These are phyloP conservation scores for Alternaria arborescens DNA, from an alignment of 2,329 filamentous ascomycete species.

Conservation along the genomic window DNA sequence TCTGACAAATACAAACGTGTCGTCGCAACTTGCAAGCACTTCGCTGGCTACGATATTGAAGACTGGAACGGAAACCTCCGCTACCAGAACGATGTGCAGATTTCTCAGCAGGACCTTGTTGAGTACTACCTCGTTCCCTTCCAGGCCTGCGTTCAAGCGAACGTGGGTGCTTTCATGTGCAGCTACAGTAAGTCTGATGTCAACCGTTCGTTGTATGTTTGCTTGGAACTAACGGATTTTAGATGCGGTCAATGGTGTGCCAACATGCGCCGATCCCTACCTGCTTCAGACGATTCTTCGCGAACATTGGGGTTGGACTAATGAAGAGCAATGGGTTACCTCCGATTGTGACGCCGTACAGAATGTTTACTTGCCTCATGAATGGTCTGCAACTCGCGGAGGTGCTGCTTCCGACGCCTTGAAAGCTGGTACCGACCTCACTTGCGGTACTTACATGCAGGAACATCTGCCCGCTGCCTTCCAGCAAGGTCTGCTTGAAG, in stretches of 20 bases:
- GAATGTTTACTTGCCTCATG: conserved; percentile 64
- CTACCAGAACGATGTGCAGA: conserved; percentile 64
- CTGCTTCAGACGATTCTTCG: conserved; percentile 70
- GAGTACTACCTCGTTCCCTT: conserved; percentile 76
- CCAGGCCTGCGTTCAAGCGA: conserved; percentile 59
- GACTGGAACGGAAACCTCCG: conserved; percentile 41
- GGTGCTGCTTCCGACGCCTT: conserved; percentile 37
- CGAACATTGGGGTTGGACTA: conserved; percentile 70
- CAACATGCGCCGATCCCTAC: conserved; percentile 70
- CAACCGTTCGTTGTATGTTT: not conserved
- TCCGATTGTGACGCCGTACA: conserved; percentile 71
- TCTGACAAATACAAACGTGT: conserved; percentile 37
- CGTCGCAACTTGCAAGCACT: conserved; percentile 51
- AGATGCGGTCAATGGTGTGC: conserved; percentile 70
- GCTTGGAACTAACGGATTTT: conserved; percentile 48
- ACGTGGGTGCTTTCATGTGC: conserved; percentile 64
- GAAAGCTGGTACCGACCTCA: conserved; percentile 37
- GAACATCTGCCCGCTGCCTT: conserved; percentile 31
- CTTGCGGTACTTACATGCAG: conserved; percentile 38
- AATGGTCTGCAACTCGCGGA: conserved; percentile 44
- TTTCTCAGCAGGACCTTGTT: conserved; percentile 68
- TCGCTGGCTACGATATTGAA: conserved; percentile 47
- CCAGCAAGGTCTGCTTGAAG: conserved; percentile 38
- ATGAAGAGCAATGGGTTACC: conserved; percentile 68
- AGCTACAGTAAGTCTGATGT: conserved; percentile 51